Base-by-base conservation (phyloP, 2,329 filamentous ascomycete genomes). In the Ceratocystis papillata region DNA sequence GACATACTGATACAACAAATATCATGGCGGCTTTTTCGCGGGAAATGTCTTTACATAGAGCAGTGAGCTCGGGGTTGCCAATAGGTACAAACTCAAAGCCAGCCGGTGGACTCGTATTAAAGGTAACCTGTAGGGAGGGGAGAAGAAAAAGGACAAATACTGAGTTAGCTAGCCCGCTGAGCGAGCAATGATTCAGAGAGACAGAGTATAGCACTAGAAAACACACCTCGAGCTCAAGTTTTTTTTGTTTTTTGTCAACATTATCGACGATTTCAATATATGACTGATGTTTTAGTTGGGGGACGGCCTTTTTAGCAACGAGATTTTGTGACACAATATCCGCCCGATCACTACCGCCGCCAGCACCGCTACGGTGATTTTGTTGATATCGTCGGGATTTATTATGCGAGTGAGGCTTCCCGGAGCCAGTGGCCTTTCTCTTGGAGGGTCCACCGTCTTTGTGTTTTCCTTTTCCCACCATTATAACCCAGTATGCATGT, bases 191-290 rank as follows among this genome's bases (percentile, higher is more conserved):
- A 46, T 17, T 45, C 22, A 44, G 41, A 25, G 12, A 46, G 17
- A 25, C 6, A 17, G 12, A 46, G 20, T n/a, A 46, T 22, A 20
- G 41, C 20, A 15, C 2, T 61, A 5, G 8, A 25, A 33, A 45
- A 64, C 63, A 53, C 80, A 86, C 84, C 81, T 84, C 70, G 69
- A 81, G 80, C 71, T 87, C 83, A 63, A 87, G 78, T 71, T 83
- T 86, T 72, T 83, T 83, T 17, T 67, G 55, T 73, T 84, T 86
- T 72, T 81, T 83, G 69, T 86, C 81, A 67, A 79, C 79, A 71
- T 87, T 87, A 71, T 86, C 81, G 68, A 85, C 80, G 68, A 85
- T 79, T 73, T 87, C 84, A 71, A 84, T 85, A 71, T 84, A 86
- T 15, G 81, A 80, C 70, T 82, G 80, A 73, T 87, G 82, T 71